Base-by-base conservation (phyloP, 495 filamentous ascomycete species). In the Podospora pseudocomata region DNA sequence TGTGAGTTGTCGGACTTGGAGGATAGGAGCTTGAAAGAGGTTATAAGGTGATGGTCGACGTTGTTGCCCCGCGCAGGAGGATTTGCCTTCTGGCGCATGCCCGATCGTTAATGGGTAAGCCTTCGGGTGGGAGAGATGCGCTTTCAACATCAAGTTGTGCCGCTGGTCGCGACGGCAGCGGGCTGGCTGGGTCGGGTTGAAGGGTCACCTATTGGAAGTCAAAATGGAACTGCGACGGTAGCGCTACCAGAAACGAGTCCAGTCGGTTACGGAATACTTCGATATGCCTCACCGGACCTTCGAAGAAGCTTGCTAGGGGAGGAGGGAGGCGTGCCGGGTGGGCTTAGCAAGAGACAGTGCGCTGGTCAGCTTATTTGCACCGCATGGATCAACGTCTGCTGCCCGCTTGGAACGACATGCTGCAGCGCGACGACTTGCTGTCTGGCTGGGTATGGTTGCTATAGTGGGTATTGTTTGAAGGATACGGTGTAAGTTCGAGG, bases 251-350 rank as follows among this genome's bases (percentile, higher is more conserved):
- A 20, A 5, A 58, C n/a, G 23, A 58, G 55, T 58, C 55, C n/a
- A 13, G 55, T 58, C 6, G 55, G 55, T 5, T 19, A 58, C 13
- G 55, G 55, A 23, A 58, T 58, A 20, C 55, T 58, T 26, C 55
- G 55, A 58, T 58, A 58, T 20, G 55, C 55, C 23, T 58, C 55
- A 4, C 55, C 55, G n/a, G 55, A 58, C 23, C 55, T 58, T 58
- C 55, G 55, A 20, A 19, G 55, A 58, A 19, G 55, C 11, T 26
- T 58, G 55, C 55, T 58, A 5, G 55, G 55, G n/a, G 55, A 58
- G 0, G n/a, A 19, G 5, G 55, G 55, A 58, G n/a, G 23, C 3
- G 55, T 20, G 13, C n/a, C 2, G 0, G 55, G 6, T 9, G 55
- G 55, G 5, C 55, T 58, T 4, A 26, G 23, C 55, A 58, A 58